Evolutionary conservation across 305 asterid genomes (phyloP).

Genomic region (Fraxinus dipetala): DNA sequence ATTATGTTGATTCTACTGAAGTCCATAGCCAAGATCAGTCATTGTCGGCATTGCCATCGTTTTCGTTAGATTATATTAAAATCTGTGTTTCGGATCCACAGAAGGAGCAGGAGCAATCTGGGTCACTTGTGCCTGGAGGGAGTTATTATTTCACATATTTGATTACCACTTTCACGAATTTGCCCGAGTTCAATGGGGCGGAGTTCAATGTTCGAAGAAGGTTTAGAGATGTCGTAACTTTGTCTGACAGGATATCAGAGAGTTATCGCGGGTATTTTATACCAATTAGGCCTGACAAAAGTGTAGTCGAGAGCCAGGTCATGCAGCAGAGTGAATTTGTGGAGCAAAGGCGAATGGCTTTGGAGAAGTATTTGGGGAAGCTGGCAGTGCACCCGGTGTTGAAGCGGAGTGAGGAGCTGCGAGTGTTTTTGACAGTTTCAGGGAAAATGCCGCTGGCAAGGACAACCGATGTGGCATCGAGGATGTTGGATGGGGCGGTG

Average conservation of each 20-base stretch:
- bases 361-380: slow-evolving; percentile 83
- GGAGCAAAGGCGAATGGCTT: slow-evolving; percentile 75
- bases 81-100: slow-evolving; percentile 81
- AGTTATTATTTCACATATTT: slow-evolving; percentile 57
- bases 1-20: slow-evolving; percentile 38
- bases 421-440: slow-evolving; percentile 52
- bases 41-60: slow-evolving; percentile 38
- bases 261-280: slow-evolving; percentile 72
- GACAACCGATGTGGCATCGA: slow-evolving; percentile 57
- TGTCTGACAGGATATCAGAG: slow-evolving; percentile 72
- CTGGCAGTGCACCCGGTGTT: slow-evolving; percentile 70
- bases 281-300: slow-evolving; percentile 93
- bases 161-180: slow-evolving; percentile 72
- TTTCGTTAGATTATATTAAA: slow-evolving; percentile 45
- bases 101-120: slow-evolving; percentile 67
- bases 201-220: slow-evolving; percentile 86
- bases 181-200: slow-evolving; percentile 53
- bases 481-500: slow-evolving; percentile 63
- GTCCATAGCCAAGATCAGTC: slow-evolving; percentile 51
- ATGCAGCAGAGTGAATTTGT: slow-evolving; percentile 84
- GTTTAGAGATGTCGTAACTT: slow-evolving; percentile 73
- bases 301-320: slow-evolving; percentile 90
- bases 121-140: slow-evolving; percentile 76
- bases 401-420: slow-evolving; percentile 66
- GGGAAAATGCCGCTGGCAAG: slow-evolving; percentile 51